Conservation (phyloP, 768 basidiomycete species). For the Russula dissimulans region DNA sequence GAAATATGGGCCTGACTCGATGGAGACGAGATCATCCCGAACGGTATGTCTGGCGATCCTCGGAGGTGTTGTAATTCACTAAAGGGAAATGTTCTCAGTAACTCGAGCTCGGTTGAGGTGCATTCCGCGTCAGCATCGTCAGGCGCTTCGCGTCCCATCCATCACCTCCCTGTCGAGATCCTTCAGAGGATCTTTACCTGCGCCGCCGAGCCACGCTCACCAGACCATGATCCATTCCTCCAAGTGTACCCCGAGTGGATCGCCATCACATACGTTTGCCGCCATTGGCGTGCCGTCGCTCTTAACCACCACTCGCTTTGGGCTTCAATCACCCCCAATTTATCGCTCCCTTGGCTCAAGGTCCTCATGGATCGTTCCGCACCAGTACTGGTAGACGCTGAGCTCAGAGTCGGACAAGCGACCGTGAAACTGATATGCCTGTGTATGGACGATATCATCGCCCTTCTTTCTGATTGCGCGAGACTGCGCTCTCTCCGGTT, state of each 20-base stretch:
- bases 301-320: slow-evolving; percentile 10
- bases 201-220: background rate
- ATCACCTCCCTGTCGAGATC: slow-evolving; percentile 5
- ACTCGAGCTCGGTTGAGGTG: background rate
- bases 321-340: slow-evolving; percentile 5
- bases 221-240: background rate
- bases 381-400: slow-evolving; percentile 3
- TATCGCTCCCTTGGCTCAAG: slow-evolving; percentile 5
- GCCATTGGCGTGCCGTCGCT: slow-evolving; percentile 9
- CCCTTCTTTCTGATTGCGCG: slow-evolving; percentile 6
- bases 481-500: slow-evolving; percentile 7
- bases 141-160: background rate
- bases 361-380: slow-evolving; percentile 4
- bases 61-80: background rate
- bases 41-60: background rate
- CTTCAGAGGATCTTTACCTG: slow-evolving; percentile 8
- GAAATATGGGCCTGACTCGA: background rate
- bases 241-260: slow-evolving; percentile 12
- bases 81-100: background rate
- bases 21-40: background rate
- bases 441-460: slow-evolving; percentile 2
- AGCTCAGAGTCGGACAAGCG: slow-evolving; percentile 3
- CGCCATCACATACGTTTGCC: slow-evolving; percentile 9
- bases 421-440: background rate
- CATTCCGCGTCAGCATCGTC: background rate